A percentile compares a stretch with the other conserved stretches of the same genome.
Conservation (phyloP, 352 stramenopile genomes). For the Phytophthora megakarya region DNA sequence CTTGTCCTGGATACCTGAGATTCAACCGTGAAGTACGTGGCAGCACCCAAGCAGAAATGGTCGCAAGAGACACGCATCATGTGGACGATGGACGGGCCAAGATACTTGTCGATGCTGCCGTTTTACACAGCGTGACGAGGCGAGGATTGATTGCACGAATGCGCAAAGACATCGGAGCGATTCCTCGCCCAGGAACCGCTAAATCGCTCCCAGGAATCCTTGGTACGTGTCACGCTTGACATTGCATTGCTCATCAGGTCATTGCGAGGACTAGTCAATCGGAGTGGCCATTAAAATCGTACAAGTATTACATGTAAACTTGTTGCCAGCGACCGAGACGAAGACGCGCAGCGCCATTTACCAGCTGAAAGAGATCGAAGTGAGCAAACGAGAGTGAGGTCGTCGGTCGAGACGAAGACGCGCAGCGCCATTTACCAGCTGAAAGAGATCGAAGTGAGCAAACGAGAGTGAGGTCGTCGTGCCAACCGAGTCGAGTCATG, state of each 20-base stretch:
- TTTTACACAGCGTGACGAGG: conserved; percentile 8
- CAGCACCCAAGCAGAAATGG: conserved; percentile 9
- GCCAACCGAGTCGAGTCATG: conserved; percentile 8
- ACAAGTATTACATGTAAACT: too few relatives aligned
- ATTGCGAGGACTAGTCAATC: neutral
- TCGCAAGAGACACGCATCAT: conserved; percentile 23
- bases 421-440: conserved; percentile 8
- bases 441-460: conserved; percentile 1
- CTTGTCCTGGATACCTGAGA: too few relatives aligned
- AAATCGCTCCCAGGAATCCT: too few relatives aligned
- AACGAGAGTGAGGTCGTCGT: conserved; percentile 1
- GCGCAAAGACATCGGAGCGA: conserved; percentile 13
- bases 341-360: conserved; percentile 11
- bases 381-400: conserved; percentile 12
- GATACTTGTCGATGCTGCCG: conserved; percentile 21
- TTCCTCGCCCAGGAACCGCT: too few relatives aligned
- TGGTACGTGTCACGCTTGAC: conserved; percentile 11
- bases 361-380: neutral
- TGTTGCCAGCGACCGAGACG: neutral
- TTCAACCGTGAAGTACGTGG: conserved; percentile 17
- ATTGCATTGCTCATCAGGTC: neutral
- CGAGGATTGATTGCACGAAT: conserved; percentile 26
- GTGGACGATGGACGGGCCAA: conserved; percentile 4
- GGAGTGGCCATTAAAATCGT: too few relatives aligned
- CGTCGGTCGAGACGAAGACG: too few relatives aligned